Conservation (phyloP, 306 rosid species). For the Gleditsia sinensis region DNA sequence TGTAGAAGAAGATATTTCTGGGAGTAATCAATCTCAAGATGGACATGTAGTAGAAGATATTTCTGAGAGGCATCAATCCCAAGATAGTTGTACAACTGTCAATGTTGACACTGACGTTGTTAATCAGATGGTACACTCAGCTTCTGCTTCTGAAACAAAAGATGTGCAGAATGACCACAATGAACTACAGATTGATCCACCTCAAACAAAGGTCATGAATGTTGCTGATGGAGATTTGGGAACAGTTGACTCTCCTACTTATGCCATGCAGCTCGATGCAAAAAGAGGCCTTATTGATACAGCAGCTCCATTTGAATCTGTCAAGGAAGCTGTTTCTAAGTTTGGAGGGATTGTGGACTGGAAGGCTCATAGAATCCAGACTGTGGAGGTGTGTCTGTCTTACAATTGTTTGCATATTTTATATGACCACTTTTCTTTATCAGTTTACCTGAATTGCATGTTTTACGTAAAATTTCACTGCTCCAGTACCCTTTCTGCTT, state of each 20-base stretch:
- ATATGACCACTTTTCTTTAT: not conserved
- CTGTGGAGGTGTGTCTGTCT: conserved; percentile 72
- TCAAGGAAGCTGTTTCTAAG: conserved; percentile 96
- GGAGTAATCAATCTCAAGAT: conserved; percentile 34
- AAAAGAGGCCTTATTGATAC: conserved; percentile 81
- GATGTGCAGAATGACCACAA: conserved; percentile 31
- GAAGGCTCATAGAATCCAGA: conserved; percentile 93
- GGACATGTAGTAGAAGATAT: conserved; percentile 33
- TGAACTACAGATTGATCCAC: conserved; percentile 29
- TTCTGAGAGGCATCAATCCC: conserved; percentile 32
- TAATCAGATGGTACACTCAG: conserved; percentile 35
- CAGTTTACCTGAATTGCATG: conserved; percentile 13
- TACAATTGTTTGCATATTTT: conserved; percentile 28
- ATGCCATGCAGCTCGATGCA: conserved; percentile 42
- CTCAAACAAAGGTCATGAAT: conserved; percentile 31
- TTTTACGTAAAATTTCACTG: conserved; percentile 29
- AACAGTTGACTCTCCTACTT: conserved; percentile 43
- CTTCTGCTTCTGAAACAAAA: conserved; percentile 46
- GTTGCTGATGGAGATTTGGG: conserved; percentile 31
- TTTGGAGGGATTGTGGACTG: conserved; percentile 99
- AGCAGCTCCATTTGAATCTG: conserved; percentile 93
- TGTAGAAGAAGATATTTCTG: conserved; percentile 31
- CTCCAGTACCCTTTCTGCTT: conserved; percentile 18
- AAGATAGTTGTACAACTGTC: conserved; percentile 29
- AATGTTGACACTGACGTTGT: conserved; percentile 26